Evolutionary conservation across 306 rosid species (phyloP), one percentile per base, ranked within the genome.

Genomic region (Trifolium repens): DNA sequence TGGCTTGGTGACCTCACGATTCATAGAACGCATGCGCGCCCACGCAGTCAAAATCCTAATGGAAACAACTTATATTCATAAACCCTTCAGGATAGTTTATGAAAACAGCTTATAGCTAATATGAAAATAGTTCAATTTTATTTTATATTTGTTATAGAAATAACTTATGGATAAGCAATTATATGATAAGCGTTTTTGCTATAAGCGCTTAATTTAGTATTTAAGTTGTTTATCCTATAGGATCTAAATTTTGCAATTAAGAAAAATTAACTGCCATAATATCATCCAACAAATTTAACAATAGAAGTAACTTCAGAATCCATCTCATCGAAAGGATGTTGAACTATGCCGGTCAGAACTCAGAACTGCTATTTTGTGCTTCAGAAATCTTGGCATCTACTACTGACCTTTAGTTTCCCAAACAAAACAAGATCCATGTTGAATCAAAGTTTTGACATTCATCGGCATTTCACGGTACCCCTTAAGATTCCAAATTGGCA

Each of bases 391-490:
- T 32, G 70, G 73, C 74, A 43, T 42, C 81, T 1, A 79, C 80
- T 77, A 61, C 67, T 61, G 83, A 83, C 87, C 87, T 83, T 80
- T 63, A 54, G 57, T 61, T 60, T 75, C 79, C 79, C 74, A 59
- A 83, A 71, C 44, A 73, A 78, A 80, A 80, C 81, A 83, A 59
- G 69, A 70, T 75, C 73, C 87, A 75, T 71, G 82, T 47, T 71
- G 78, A 63, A 54, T 80, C 80, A 83, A 26, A 46, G 74, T 67
- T 71, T 71, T 75, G 83, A 74, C 42, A 77, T 37, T 77, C 82
- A 81, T 75, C 81, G 10, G 78, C 82, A 67, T 62, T 62, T 75
- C 80, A 73, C 54, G 79, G 81, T 55, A 70, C 54, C 80, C 82
- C 30, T 55, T 55, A 55, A 49, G 69, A 46, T 46, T 46, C 52